Evolutionary conservation across 2,329 filamentous ascomycete genomes (phyloP).

Genomic region (Penicillium sp.): DNA sequence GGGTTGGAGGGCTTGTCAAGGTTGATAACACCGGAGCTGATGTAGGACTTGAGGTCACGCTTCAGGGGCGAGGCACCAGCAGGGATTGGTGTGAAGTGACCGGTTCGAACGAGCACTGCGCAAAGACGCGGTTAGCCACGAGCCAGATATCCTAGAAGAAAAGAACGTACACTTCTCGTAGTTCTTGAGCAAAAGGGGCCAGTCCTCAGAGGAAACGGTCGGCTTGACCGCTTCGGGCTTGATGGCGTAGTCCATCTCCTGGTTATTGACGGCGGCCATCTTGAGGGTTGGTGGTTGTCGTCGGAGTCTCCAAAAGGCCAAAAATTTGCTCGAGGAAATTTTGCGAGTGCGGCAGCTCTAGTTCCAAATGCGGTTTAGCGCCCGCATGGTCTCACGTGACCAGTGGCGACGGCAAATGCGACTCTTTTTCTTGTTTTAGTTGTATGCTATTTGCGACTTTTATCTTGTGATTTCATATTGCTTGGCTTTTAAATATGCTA

Average conservation of each 20-base stretch:
- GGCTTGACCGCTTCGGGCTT: constrained; percentile 83
- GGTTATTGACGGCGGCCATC: constrained; percentile 49
- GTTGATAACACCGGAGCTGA: constrained; percentile 97
- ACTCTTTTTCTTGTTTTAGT: not conserved
- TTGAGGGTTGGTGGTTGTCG: constrained; percentile 22
- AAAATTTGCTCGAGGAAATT: constrained; percentile 26
- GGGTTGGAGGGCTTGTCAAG: constrained; percentile 97
- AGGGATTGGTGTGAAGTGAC: constrained; percentile 95
- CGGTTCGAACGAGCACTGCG: constrained; percentile 77
- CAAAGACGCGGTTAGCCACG: constrained; percentile 9
- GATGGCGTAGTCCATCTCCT: constrained; percentile 75
- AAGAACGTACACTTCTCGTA: constrained; percentile 71
- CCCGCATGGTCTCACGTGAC: constrained; percentile 15
- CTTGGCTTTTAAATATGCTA: too few relatives aligned
- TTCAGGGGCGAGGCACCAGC: constrained; percentile 86
- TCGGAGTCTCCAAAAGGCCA: constrained; percentile 12
- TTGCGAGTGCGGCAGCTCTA: constrained; percentile 28
- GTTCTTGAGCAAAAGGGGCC: constrained; percentile 93
- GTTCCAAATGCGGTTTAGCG: constrained; percentile 18
- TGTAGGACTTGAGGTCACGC: constrained; percentile 94
- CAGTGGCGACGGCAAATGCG: not conserved
- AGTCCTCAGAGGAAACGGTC: constrained; percentile 76
- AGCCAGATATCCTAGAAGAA: constrained; percentile 2
- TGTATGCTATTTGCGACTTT: not conserved
- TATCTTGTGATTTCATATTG: not conserved